Percentiles rank a stretch among this genome's conserved stretches.
Evolutionary conservation across 805 yeast species (phyloP).

Genomic region (Teunomyces lycoperdinae): DNA sequence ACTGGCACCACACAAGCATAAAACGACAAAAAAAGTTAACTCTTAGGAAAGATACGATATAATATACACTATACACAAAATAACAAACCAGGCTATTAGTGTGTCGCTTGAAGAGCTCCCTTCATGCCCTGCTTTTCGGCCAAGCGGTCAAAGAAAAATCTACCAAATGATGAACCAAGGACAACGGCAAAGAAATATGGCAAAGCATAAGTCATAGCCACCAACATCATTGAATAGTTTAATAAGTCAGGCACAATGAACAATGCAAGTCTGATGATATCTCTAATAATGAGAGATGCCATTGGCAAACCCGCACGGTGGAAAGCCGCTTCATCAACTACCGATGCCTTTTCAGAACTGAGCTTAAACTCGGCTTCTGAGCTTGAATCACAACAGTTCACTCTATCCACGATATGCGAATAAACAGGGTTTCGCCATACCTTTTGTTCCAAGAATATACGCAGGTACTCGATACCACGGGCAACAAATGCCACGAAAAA

Average conservation of each 20-base stretch:
- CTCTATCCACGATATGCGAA: constrained; percentile 6
- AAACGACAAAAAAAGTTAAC: background rate
- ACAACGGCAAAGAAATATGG: constrained; percentile 73
- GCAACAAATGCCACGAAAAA: constrained; percentile 58
- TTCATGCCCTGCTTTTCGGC: constrained; percentile 38
- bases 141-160: constrained; percentile 64
- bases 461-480: constrained; percentile 56
- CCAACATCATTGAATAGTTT: constrained; percentile 74
- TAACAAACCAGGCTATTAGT: constrained; percentile 1
- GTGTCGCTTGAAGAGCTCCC: constrained; percentile 12
- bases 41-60: background rate
- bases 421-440: constrained; percentile 52
- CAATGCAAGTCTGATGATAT: constrained; percentile 52
- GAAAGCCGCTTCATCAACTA: constrained; percentile 10
- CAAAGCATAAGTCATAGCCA: constrained; percentile 67
- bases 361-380: constrained; percentile 6
- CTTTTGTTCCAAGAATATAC: constrained; percentile 63
- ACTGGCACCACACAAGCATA: background rate
- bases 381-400: constrained; percentile 2
- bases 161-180: constrained; percentile 67
- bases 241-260: constrained; percentile 63
- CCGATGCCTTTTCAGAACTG: background rate
- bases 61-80: background rate
- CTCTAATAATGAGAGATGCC: constrained; percentile 39
- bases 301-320: constrained; percentile 8